Evolutionary conservation across 1,284 basidiomycete species (phyloP).

Genomic region (Ceratobasidium sp.): DNA sequence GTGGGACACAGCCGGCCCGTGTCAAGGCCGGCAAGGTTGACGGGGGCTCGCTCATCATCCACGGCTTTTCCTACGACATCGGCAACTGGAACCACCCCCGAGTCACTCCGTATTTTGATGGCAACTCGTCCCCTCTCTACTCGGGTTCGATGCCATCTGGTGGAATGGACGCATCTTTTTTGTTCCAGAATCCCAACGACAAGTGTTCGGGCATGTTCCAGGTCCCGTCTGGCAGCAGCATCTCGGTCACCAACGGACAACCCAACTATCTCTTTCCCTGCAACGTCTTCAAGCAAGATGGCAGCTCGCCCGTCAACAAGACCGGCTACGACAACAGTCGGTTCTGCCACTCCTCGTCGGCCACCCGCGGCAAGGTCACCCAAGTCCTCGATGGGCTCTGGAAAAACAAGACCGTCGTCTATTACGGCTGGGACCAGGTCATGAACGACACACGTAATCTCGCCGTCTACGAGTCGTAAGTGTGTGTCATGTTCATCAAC

Average conservation of each 20-base stretch:
- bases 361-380: slow-evolving; percentile 61
- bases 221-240: slow-evolving; percentile 69
- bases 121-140: slow-evolving; percentile 82
- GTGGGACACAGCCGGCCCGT: slow-evolving; percentile 81
- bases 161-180: slow-evolving; percentile 87
- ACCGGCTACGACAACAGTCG: slow-evolving; percentile 69
- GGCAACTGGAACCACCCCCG: slow-evolving; percentile 83
- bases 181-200: slow-evolving; percentile 92
- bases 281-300: slow-evolving; percentile 82
- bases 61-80: slow-evolving; percentile 93
- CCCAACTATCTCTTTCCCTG: slow-evolving; percentile 96
- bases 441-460: slow-evolving; percentile 73
- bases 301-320: slow-evolving; percentile 66
- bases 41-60: slow-evolving; percentile 85
- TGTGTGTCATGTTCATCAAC: slow-evolving; percentile 17
- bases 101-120: slow-evolving; percentile 71
- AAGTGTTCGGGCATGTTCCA: slow-evolving; percentile 81
- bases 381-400: slow-evolving; percentile 51
- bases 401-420: slow-evolving; percentile 59
- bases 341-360: slow-evolving; percentile 74
- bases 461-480: slow-evolving; percentile 89
- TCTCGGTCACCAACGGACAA: slow-evolving; percentile 59
- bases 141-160: slow-evolving; percentile 77
- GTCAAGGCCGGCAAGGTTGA: slow-evolving; percentile 81
- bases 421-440: slow-evolving; percentile 91